phyloP scores from a whole-genome alignment of 75 land plant species.

The Selaginella moellendorffii region DNA sequence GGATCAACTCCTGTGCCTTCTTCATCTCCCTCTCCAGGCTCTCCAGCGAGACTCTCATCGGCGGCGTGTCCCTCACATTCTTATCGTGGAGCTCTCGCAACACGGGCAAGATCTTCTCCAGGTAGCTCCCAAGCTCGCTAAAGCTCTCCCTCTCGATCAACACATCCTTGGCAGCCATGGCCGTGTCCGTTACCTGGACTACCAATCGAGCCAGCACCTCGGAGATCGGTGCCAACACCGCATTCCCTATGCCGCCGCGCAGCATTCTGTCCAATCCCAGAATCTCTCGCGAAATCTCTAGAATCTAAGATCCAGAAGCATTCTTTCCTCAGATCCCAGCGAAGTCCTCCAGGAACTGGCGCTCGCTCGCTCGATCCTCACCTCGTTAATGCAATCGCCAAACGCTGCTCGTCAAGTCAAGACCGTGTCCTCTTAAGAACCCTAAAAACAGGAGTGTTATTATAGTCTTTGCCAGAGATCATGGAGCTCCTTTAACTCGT shows the following conservation, averaged over 20 bases:
- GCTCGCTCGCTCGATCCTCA: too few relatives aligned
- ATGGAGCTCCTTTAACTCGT: background rate
- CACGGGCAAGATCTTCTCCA: slow-evolving; percentile 37
- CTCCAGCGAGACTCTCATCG: slow-evolving; percentile 25
- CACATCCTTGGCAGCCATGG: slow-evolving; percentile 36
- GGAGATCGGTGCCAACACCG: slow-evolving; percentile 31
- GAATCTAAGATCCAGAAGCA: too few relatives aligned
- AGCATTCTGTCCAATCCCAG: slow-evolving; percentile 36
- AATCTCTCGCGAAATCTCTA: too few relatives aligned
- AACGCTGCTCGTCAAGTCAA: too few relatives aligned
- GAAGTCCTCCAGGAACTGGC: too few relatives aligned
- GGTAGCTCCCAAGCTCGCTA: slow-evolving; percentile 26
- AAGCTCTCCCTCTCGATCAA: slow-evolving; percentile 40
- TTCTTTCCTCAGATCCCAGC: too few relatives aligned
- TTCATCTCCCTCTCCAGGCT: slow-evolving; percentile 22
- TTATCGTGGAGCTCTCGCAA: slow-evolving; percentile 30
- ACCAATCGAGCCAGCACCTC: slow-evolving; percentile 33
- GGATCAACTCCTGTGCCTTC: slow-evolving; percentile 26
- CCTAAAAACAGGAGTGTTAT: too few relatives aligned
- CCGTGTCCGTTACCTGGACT: slow-evolving; percentile 19
- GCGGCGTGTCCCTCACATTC: slow-evolving; percentile 19
- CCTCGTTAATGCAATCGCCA: too few relatives aligned
- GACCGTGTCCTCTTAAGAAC: too few relatives aligned
- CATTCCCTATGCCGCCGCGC: slow-evolving; percentile 23
- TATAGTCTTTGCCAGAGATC: background rate